These are phyloP conservation scores for Paramyrothecium sp. DNA, from an alignment of 2,329 filamentous ascomycete genomes.

Conservation along the genomic window DNA sequence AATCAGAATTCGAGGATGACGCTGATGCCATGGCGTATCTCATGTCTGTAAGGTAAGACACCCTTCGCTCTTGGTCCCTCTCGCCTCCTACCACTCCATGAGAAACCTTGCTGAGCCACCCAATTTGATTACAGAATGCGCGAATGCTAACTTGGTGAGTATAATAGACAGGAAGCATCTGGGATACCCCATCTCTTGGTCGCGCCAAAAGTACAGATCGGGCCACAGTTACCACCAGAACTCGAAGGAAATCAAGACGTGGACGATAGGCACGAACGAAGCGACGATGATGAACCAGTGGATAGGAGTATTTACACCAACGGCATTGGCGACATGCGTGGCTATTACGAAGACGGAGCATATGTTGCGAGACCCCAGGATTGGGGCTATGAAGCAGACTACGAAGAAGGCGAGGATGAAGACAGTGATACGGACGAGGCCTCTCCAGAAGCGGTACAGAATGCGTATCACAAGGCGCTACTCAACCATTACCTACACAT, in stretches of 20 bases:
- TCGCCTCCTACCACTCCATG: constrained; percentile 4
- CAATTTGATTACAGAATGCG: constrained; percentile 7
- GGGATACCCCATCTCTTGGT: constrained; percentile 70
- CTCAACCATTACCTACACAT: constrained; percentile 64
- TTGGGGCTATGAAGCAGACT: constrained; percentile 22
- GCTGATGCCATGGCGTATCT: constrained; percentile 69
- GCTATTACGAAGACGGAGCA: constrained; percentile 75
- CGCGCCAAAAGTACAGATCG: constrained; percentile 55
- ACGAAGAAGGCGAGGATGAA: constrained; percentile 23
- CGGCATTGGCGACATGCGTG: constrained; percentile 52
- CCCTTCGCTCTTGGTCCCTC: background rate
- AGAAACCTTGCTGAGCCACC: constrained; percentile 23
- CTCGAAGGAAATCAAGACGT: constrained; percentile 24
- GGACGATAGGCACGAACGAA: constrained; percentile 24
- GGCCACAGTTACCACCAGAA: constrained; percentile 46
- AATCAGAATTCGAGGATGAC: constrained; percentile 66
- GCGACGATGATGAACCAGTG: constrained; percentile 25
- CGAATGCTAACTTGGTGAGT: constrained; percentile 51
- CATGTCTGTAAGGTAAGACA: constrained; percentile 65
- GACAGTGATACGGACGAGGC: constrained; percentile 10
- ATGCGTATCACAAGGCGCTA: constrained; percentile 68
- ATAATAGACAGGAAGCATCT: constrained; percentile 69
- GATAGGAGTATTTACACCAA: constrained; percentile 47
- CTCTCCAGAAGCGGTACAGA: constrained; percentile 47
- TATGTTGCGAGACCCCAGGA: constrained; percentile 63